phyloP scores from a whole-genome alignment of 163 green algal species.

The Smithsoniella earleae region DNA sequence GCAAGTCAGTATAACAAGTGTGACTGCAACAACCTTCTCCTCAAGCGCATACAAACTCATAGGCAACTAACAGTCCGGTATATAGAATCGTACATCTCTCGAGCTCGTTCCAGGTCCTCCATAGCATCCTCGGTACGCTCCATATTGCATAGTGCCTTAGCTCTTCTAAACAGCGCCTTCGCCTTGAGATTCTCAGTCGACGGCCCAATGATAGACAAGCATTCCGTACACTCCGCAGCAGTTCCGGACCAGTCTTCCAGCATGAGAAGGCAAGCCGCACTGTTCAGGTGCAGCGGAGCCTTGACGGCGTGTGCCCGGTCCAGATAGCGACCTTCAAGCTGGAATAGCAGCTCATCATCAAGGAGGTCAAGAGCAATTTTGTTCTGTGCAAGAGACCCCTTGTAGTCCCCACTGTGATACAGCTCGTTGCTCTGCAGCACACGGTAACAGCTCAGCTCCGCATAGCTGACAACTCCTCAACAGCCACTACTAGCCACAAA shows the following conservation, averaged over 20 bases:
- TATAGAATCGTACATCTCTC: too few species aligned
- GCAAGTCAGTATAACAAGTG: too few species aligned
- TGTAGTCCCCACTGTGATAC: slow-evolving; percentile 45
- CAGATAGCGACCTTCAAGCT: slow-evolving; percentile 61
- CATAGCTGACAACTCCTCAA: neutral
- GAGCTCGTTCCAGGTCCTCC: slow-evolving; percentile 50
- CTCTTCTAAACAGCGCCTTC: slow-evolving; percentile 73
- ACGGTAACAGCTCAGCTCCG: neutral
- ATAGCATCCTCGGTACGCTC: slow-evolving; percentile 54
- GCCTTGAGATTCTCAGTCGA: slow-evolving; percentile 13
- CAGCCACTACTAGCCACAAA: neutral
- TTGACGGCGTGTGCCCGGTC: slow-evolving; percentile 46
- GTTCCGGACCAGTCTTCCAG: slow-evolving; percentile 47
- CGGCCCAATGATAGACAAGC: slow-evolving; percentile 41
- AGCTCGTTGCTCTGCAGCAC: slow-evolving; percentile 54
- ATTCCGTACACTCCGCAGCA: neutral
- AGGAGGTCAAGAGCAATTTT: slow-evolving; percentile 59
- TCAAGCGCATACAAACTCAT: too few species aligned
- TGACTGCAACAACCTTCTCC: neutral
- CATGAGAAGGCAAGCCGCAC: slow-evolving; percentile 51
- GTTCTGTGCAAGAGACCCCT: slow-evolving; percentile 59
- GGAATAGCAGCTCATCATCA: slow-evolving; percentile 74
- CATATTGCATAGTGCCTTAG: slow-evolving; percentile 44
- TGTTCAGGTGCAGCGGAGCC: slow-evolving; percentile 54
- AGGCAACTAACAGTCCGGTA: too few species aligned